phyloP scores from a whole-genome alignment of 2,329 filamentous ascomycete species.

The Xylaria hypoxylon region DNA sequence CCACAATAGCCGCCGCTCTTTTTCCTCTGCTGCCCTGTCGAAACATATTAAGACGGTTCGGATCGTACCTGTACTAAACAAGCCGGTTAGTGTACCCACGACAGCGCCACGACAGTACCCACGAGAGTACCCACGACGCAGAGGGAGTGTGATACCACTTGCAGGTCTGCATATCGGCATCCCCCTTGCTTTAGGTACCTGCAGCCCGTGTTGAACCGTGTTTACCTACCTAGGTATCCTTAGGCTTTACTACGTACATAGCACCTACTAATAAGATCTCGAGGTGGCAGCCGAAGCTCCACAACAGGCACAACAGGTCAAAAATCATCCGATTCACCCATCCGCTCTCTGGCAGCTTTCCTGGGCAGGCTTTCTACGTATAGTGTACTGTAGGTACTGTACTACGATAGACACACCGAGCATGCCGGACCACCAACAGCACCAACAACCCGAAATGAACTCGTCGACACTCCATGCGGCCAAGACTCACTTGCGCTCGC shows the following conservation, averaged over 20 bases:
- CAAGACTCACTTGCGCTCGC: conserved; percentile 79
- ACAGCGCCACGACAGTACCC: background rate
- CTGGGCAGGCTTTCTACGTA: too few relatives aligned
- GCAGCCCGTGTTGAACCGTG: conserved; percentile 6
- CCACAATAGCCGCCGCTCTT: background rate
- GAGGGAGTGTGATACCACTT: conserved; percentile 17
- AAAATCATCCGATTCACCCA: conserved; percentile 20
- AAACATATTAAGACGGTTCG: background rate
- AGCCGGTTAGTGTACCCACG: too few relatives aligned
- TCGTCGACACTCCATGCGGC: conserved; percentile 66
- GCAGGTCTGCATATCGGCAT: background rate
- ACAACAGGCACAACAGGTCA: background rate
- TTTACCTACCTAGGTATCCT: background rate
- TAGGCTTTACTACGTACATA: too few relatives aligned
- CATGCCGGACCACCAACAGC: conserved; percentile 41
- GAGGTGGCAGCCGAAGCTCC: conserved; percentile 11
- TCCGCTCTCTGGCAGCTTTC: conserved; percentile 4
- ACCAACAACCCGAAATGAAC: conserved; percentile 48
- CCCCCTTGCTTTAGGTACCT: conserved; percentile 14
- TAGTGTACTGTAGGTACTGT: too few relatives aligned
- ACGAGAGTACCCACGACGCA: background rate
- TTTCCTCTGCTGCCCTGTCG: background rate
- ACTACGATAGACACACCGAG: conserved; percentile 17
- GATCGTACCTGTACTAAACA: background rate
- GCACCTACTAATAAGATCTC: background rate